Evolutionary conservation across 176 grass and related monocot species (phyloP).

Genomic region (Cymbopogon citratus): DNA sequence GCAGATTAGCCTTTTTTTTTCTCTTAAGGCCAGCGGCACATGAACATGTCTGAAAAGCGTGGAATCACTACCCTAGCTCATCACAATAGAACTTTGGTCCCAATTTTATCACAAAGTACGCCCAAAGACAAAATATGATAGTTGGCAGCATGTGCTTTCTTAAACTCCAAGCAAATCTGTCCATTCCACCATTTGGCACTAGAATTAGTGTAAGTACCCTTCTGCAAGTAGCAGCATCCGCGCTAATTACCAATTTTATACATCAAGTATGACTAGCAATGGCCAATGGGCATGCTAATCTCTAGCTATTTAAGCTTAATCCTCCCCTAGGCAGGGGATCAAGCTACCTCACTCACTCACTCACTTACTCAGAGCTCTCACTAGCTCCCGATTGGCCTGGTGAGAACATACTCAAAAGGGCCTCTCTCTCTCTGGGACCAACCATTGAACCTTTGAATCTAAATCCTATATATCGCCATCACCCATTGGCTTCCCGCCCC

Average conservation of each 20-base stretch:
- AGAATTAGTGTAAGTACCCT: neutral
- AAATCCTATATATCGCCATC: neutral
- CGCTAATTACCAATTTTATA: neutral
- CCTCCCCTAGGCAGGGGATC: neutral
- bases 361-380: neutral
- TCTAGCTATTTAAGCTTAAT: conserved; percentile 22
- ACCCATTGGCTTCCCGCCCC: neutral
- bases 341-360: neutral
- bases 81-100: neutral
- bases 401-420: neutral
- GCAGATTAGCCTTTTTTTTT: neutral
- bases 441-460: conserved; percentile 17
- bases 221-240: neutral
- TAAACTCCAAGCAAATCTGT: conserved; percentile 8
- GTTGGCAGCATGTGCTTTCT: neutral
- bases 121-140: neutral
- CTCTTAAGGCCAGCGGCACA: neutral
- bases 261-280: neutral
- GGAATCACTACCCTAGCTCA: neutral
- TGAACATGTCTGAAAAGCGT: neutral
- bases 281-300: neutral
- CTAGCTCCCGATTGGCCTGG: neutral
- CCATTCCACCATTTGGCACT: neutral
- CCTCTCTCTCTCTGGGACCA: neutral
- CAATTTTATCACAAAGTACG: neutral